A percentile compares a stretch with the other conserved stretches of the same genome.
Evolutionary conservation across 2,329 filamentous ascomycete species (phyloP).

Genomic region (Nannizziopsis barbatae): DNA sequence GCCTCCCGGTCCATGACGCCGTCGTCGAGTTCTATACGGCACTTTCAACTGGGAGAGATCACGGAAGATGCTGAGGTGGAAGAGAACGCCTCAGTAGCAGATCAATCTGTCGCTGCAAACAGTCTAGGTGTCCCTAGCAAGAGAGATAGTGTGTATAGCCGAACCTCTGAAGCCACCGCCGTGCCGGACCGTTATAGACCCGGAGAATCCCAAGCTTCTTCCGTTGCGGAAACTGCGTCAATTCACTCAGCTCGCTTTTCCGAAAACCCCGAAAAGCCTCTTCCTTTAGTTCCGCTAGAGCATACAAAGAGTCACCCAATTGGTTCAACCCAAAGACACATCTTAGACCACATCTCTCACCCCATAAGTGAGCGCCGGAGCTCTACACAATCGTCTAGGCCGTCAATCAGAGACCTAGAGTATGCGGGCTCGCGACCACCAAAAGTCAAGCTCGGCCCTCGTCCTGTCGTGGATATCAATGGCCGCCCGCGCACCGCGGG

Average conservation of each 20-base stretch:
- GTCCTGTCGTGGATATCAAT: constrained; percentile 57
- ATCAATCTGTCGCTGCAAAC: not conserved
- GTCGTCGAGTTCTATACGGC: constrained; percentile 66
- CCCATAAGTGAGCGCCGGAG: constrained; percentile 28
- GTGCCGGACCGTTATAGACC: constrained; percentile 11
- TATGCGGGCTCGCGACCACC: constrained; percentile 31
- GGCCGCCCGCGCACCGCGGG: constrained; percentile 51
- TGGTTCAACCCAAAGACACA: constrained; percentile 19
- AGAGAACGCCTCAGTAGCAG: constrained; percentile 11
- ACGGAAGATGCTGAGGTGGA: constrained; percentile 84
- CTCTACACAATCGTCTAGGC: constrained; percentile 34
- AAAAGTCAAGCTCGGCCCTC: constrained; percentile 80
- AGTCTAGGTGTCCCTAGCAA: constrained; percentile 9
- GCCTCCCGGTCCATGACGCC: constrained; percentile 78
- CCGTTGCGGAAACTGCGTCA: constrained; percentile 9
- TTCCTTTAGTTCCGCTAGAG: constrained; percentile 14
- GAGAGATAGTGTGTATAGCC: constrained; percentile 19
- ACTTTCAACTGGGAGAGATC: constrained; percentile 76
- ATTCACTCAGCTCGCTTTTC: constrained; percentile 5
- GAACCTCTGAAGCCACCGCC: constrained; percentile 16
- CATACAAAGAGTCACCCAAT: constrained; percentile 16
- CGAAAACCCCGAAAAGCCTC: constrained; percentile 10
- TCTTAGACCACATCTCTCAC: constrained; percentile 29
- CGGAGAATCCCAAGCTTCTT: constrained; percentile 1
- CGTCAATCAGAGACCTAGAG: constrained; percentile 36